A percentile compares a stretch with the other conserved stretches of the same genome.
These are phyloP conservation scores for Aurifilum marmelostoma DNA, from an alignment of 2,329 filamentous ascomycete species.

Conservation along the genomic window DNA sequence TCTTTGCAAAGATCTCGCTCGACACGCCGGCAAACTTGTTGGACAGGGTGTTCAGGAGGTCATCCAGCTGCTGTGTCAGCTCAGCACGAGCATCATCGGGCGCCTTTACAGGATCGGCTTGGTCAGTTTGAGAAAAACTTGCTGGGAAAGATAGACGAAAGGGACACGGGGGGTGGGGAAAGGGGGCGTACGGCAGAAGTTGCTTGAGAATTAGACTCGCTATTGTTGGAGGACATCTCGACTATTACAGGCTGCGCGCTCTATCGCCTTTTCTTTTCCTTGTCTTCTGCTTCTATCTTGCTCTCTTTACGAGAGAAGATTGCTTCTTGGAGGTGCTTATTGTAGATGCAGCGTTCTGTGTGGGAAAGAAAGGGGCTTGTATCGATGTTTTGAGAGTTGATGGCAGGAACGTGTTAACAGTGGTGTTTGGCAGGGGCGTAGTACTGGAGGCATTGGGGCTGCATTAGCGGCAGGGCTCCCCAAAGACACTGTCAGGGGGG, in stretches of 20 bases:
- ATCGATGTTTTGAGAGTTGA: not conserved
- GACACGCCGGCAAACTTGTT: slow-evolving; percentile 85
- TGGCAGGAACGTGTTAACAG: not conserved
- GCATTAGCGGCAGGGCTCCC: slow-evolving; percentile 6
- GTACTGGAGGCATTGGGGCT: slow-evolving; percentile 5
- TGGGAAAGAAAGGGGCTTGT: not conserved
- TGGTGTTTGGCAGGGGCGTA: not conserved
- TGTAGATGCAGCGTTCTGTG: not conserved
- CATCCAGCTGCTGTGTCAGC: slow-evolving; percentile 79
- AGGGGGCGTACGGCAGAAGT: not conserved
- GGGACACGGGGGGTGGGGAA: not conserved
- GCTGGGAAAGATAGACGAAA: not conserved
- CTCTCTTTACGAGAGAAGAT: not conserved
- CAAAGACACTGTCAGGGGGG: not conserved
- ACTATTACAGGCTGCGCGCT: not conserved
- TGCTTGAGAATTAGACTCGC: slow-evolving; percentile 23
- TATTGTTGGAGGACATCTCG: slow-evolving; percentile 28
- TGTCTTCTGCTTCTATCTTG: not conserved
- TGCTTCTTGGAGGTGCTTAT: not conserved
- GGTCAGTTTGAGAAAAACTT: not conserved
- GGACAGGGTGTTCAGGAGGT: slow-evolving; percentile 81
- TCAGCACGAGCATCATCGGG: slow-evolving; percentile 60
- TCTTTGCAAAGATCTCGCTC: slow-evolving; percentile 85
- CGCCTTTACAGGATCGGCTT: slow-evolving; percentile 35
- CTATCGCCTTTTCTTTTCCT: not conserved